Conservation (phyloP, 306 rosid species). For the Astragalus glycyphyllos region DNA sequence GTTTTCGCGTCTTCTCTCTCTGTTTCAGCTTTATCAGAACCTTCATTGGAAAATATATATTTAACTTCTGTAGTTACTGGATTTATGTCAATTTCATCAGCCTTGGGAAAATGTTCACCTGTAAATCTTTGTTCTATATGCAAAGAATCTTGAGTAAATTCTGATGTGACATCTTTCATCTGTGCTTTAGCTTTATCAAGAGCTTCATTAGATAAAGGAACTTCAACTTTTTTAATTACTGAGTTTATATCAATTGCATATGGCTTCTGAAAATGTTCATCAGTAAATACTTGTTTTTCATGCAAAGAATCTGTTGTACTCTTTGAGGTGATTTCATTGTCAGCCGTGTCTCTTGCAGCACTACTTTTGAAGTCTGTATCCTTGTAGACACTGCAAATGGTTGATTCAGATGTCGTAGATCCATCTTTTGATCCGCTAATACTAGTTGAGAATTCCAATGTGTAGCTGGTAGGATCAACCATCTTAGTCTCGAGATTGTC, state of each 20-base stretch:
- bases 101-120: constrained; percentile 34
- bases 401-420: constrained; percentile 60
- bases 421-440: constrained; percentile 61
- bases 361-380: constrained; percentile 54
- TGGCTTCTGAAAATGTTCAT: constrained; percentile 43
- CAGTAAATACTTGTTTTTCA: constrained; percentile 49
- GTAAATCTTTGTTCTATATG: constrained; percentile 46
- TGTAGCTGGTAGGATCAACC: constrained; percentile 71
- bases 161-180: constrained; percentile 49
- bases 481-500: constrained; percentile 79
- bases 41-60: constrained; percentile 24
- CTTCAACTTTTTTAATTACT: constrained; percentile 45
- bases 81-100: constrained; percentile 49
- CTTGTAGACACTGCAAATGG: constrained; percentile 56
- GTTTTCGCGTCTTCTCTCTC: constrained; percentile 44
- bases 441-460: constrained; percentile 56
- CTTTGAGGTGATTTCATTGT: constrained; percentile 55
- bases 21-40: constrained; percentile 42
- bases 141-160: constrained; percentile 47
- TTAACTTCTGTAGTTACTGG: constrained; percentile 45
- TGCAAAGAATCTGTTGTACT: constrained; percentile 53
- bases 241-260: constrained; percentile 48
- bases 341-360: constrained; percentile 45
- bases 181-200: constrained; percentile 42
- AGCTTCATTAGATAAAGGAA: constrained; percentile 29